phyloP scores from a whole-genome alignment of 2,329 filamentous ascomycete genomes.

The Apiospora arundinis region DNA sequence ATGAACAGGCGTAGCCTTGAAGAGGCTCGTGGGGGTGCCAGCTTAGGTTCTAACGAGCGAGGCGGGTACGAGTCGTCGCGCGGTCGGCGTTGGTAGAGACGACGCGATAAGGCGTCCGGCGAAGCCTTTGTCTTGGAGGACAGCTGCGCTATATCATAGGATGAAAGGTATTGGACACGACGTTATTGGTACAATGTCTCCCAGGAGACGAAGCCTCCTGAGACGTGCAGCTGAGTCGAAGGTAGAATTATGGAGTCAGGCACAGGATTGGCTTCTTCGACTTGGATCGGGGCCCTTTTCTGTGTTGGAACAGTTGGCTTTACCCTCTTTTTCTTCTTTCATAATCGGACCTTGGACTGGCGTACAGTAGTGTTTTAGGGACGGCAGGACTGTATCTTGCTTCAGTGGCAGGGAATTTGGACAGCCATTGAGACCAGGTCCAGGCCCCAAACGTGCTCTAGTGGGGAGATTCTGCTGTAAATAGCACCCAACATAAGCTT shows the following conservation, averaged over 20 bases:
- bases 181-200: background rate
- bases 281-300: background rate
- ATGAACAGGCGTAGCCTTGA: constrained; percentile 65
- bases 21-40: constrained; percentile 51
- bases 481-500: constrained; percentile 1
- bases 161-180: constrained; percentile 9
- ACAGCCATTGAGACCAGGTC: background rate
- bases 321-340: background rate
- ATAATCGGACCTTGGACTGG: background rate
- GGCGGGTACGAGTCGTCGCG: constrained; percentile 45
- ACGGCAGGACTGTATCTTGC: background rate
- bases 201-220: background rate
- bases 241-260: background rate
- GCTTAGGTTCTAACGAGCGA: constrained; percentile 47
- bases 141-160: constrained; percentile 15
- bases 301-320: background rate
- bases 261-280: background rate
- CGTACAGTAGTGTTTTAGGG: background rate
- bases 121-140: constrained; percentile 13
- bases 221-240: constrained; percentile 4
- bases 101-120: constrained; percentile 12
- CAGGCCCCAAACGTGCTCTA: background rate
- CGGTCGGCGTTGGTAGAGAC: constrained; percentile 31
- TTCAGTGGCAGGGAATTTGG: constrained; percentile 12
- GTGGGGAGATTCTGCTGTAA: background rate